These are phyloP conservation scores for Glycyrrhiza uralensis DNA, from an alignment of 306 rosid genomes.

Conservation along the genomic window DNA sequence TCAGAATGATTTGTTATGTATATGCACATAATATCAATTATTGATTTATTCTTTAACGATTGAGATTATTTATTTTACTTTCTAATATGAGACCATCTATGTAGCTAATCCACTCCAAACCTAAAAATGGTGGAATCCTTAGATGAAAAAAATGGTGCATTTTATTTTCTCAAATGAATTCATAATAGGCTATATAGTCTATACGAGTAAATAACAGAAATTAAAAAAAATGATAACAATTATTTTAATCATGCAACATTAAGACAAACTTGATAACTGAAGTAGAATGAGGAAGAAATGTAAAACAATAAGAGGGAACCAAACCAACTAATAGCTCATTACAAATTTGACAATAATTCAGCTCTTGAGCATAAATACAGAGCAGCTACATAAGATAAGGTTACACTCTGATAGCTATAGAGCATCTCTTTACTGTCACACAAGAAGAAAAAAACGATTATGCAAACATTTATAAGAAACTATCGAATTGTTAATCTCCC, in stretches of 20 bases:
- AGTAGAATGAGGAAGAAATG: neutral
- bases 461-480: slow-evolving; percentile 11
- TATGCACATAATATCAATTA: no score
- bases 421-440: slow-evolving; percentile 24
- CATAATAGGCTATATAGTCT: neutral
- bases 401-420: slow-evolving; percentile 1
- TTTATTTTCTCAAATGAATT: neutral
- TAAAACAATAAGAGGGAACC: neutral
- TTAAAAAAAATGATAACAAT: neutral
- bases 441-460: slow-evolving; percentile 7
- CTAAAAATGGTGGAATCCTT: neutral
- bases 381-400: neutral
- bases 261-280: neutral
- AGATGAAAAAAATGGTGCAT: neutral
- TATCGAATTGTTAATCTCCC: slow-evolving; percentile 9
- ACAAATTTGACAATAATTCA: neutral
- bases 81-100: no score
- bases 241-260: neutral
- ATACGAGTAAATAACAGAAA: neutral
- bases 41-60: no score
- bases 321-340: neutral
- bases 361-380: slow-evolving; percentile 2
- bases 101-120: neutral
- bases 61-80: no score
- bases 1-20: no score